These are phyloP conservation scores for Thalia dealbata DNA, from an alignment of 176 grass and related monocot species.

Conservation along the genomic window DNA sequence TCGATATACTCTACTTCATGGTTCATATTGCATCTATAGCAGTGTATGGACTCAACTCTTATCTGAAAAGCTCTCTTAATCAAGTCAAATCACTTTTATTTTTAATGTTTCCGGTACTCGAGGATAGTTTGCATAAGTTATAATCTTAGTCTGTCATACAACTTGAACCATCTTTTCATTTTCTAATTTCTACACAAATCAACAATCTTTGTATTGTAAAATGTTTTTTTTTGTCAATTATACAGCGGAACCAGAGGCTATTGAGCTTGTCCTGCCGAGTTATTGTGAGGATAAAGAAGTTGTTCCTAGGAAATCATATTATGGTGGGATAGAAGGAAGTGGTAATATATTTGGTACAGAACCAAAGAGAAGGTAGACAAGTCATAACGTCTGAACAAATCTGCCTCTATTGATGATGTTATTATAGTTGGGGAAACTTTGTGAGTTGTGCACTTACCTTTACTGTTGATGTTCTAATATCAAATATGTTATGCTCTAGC, in stretches of 20 bases:
- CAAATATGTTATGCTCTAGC: constrained; percentile 3
- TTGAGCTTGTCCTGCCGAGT: constrained; percentile 51
- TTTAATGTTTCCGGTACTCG: background rate
- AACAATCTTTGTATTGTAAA: background rate
- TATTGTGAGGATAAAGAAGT: constrained; percentile 79
- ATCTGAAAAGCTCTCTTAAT: background rate
- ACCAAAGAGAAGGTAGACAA: constrained; percentile 45
- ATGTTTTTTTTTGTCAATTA: background rate
- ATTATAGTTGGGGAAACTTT: constrained; percentile 48
- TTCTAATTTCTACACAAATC: background rate
- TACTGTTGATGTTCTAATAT: background rate
- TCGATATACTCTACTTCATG: no score
- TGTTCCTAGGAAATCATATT: constrained; percentile 73
- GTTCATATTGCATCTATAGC: background rate
- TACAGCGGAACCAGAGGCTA: constrained; percentile 66
- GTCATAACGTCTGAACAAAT: constrained; percentile 40
- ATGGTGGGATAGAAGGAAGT: constrained; percentile 78
- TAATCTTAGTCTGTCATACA: background rate
- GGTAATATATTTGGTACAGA: constrained; percentile 78
- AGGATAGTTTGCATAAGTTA: background rate
- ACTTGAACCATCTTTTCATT: background rate
- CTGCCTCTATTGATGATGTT: constrained; percentile 35
- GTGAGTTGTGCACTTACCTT: constrained; percentile 35
- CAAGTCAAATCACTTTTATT: no score
- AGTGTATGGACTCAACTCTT: background rate